Evolutionary conservation across 768 basidiomycete genomes (phyloP), one percentile per base, ranked within the genome.

Genomic region (Obba rivulosa): DNA sequence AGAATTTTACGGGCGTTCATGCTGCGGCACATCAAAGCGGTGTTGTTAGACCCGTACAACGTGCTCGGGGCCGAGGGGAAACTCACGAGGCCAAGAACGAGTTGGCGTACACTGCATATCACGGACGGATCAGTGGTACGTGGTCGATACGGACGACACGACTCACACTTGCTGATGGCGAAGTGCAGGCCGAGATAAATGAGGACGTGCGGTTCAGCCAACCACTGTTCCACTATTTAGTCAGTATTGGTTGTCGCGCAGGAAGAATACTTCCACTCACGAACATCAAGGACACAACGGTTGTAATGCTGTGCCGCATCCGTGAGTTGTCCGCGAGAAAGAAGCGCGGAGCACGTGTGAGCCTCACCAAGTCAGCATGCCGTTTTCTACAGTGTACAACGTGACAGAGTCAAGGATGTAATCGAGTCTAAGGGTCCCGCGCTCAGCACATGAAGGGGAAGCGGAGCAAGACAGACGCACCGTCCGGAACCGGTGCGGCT

Each of bases 141-240:
- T n/a, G 14, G 24, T 8, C 25, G 4, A 37, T 22, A 9, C 22
- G 21, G 40, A 38, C 2, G 41, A 25, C 10, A n/a, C 7, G 20
- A 58, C 59, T 49, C 48, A 61, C 61, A 53, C 51, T 62, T 63
- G 48, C 60, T 57, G 49, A 65, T 60, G 31, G 58, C 54, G 45
- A 61, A 63, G 47, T 64, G 63, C 4, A 61, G 50, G 13, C 54
- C 63, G 47, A 62, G 54, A 51, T 59, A 64, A 18, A 62, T 50
- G 11, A 62, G 54, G 38, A 53, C 60, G 46, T 61, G 55, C 28
- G 57, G 55, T 53, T 52, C 57, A 10, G 51, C 55, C n/a, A 62
- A 41, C 63, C 63, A 62, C 61, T 64, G 34, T 4, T 31, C 8
- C 16, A 43, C 25, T 46, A 41, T 34, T 44, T 25, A 21, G 25